phyloP scores from a whole-genome alignment of 2,329 filamentous ascomycete species.

The Didymella keratinophila region DNA sequence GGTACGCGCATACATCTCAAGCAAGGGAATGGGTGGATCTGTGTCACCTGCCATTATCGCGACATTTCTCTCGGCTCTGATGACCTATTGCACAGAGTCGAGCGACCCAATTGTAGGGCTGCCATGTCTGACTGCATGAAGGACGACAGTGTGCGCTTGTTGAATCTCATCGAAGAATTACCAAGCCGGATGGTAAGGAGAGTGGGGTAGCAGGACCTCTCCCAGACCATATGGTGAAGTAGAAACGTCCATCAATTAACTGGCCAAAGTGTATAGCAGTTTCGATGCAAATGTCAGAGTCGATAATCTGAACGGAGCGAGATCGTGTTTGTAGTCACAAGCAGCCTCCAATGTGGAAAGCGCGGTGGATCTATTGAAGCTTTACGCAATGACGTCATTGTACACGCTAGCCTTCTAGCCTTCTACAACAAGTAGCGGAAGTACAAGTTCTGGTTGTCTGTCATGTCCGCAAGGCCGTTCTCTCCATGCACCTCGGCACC shows the following conservation, averaged over 20 bases:
- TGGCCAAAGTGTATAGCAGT: neutral
- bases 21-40: neutral
- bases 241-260: no score
- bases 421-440: constrained; percentile 32
- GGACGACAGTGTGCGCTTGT: neutral
- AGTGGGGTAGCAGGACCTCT: neutral
- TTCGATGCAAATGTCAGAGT: neutral
- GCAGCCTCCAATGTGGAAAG: neutral
- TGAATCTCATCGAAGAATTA: neutral
- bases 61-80: neutral
- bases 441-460: constrained; percentile 33
- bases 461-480: constrained; percentile 36
- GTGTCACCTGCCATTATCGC: neutral
- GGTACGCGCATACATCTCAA: neutral
- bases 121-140: neutral
- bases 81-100: neutral
- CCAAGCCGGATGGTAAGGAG: no score
- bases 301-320: neutral
- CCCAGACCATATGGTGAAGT: neutral
- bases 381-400: neutral
- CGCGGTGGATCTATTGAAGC: neutral
- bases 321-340: neutral
- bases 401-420: neutral
- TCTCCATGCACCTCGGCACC: constrained; percentile 32
- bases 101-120: neutral